phyloP scores from a whole-genome alignment of 1,284 basidiomycete species.

The Fomitopsis pinicola region DNA sequence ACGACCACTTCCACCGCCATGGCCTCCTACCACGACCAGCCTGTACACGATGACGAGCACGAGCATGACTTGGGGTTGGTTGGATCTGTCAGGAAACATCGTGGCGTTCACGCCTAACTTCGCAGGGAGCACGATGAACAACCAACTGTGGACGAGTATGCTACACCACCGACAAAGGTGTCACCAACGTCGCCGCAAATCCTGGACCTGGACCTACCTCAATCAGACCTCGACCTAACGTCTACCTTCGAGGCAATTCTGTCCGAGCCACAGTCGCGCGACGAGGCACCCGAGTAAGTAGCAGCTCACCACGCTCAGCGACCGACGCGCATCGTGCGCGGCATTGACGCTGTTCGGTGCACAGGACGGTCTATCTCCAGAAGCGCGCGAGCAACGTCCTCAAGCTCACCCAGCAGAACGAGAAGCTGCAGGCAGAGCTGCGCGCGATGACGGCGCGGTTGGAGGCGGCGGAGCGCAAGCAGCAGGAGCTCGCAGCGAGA shows the following conservation, averaged over 20 bases:
- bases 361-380: slow-evolving; percentile 57
- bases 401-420: slow-evolving; percentile 72
- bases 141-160: background rate
- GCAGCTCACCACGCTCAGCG: background rate
- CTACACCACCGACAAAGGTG: background rate
- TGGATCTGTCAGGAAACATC: background rate
- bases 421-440: slow-evolving; percentile 69
- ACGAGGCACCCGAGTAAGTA: slow-evolving; percentile 31
- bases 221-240: slow-evolving; percentile 45
- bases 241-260: slow-evolving; percentile 48
- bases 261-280: slow-evolving; percentile 9
- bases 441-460: slow-evolving; percentile 70
- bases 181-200: slow-evolving; percentile 10
- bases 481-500: slow-evolving; percentile 46
- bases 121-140: slow-evolving; percentile 3
- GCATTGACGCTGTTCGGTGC: slow-evolving; percentile 4
- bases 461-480: slow-evolving; percentile 65
- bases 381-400: slow-evolving; percentile 75
- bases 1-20: background rate
- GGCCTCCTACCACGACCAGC: slow-evolving; percentile 4
- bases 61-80: slow-evolving; percentile 14
- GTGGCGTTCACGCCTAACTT: slow-evolving; percentile 4
- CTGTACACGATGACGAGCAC: background rate
- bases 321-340: background rate
- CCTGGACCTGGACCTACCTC: slow-evolving; percentile 48